Evolutionary conservation across 2,329 filamentous ascomycete species (phyloP).

Genomic region (Coleophoma crateriformis): DNA sequence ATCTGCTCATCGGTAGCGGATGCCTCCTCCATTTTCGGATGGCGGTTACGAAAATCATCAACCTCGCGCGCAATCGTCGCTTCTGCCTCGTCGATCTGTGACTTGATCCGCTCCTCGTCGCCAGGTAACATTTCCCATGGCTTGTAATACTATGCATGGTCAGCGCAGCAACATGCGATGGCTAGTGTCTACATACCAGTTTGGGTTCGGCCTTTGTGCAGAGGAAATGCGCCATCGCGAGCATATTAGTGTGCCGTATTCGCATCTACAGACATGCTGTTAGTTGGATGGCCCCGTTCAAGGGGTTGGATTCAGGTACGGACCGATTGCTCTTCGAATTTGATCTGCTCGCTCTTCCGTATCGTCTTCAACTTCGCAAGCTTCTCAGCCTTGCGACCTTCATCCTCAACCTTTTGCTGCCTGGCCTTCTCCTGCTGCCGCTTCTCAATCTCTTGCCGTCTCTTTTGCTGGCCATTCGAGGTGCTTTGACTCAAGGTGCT

Average conservation of each 20-base stretch:
- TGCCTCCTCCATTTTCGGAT: slow-evolving; percentile 23
- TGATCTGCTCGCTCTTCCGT: slow-evolving; percentile 64
- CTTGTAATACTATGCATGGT: slow-evolving; percentile 64
- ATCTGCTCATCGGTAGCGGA: slow-evolving; percentile 12
- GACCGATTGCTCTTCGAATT: slow-evolving; percentile 74
- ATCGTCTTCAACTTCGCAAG: slow-evolving; percentile 54
- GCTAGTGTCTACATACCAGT: slow-evolving; percentile 52
- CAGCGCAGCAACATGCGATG: too few species aligned
- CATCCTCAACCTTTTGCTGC: slow-evolving; percentile 66
- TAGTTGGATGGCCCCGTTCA: too few species aligned
- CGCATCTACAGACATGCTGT: slow-evolving; percentile 38
- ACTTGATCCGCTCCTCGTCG: slow-evolving; percentile 66
- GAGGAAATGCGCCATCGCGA: slow-evolving; percentile 67
- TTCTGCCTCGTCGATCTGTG: slow-evolving; percentile 64
- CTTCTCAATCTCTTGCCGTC: slow-evolving; percentile 74
- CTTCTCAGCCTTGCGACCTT: slow-evolving; percentile 60
- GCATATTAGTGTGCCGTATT: slow-evolving; percentile 65
- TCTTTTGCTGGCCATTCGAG: slow-evolving; percentile 57
- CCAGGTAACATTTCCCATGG: slow-evolving; percentile 70
- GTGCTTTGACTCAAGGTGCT: slow-evolving; percentile 62
- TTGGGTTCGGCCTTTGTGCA: slow-evolving; percentile 65
- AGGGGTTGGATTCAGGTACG: slow-evolving; percentile 27
- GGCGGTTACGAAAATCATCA: slow-evolving; percentile 51
- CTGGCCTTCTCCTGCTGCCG: slow-evolving; percentile 73
- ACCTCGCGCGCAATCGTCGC: slow-evolving; percentile 58